Evolutionary conservation across 768 basidiomycete genomes (phyloP).

Genomic region (Gelatoporia subvermispora): DNA sequence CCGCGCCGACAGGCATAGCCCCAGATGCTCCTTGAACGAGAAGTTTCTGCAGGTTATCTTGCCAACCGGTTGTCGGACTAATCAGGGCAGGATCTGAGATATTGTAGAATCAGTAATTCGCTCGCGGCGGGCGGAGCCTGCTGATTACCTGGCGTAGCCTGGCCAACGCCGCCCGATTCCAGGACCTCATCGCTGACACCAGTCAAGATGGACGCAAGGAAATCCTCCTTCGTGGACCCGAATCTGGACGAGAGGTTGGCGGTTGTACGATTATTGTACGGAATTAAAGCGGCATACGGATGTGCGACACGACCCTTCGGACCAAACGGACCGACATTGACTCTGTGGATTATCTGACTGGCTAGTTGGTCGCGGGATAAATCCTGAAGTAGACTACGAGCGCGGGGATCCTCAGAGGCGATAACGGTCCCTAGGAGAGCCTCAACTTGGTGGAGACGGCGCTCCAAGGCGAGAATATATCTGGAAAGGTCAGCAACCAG

Average conservation of each 20-base stretch:
- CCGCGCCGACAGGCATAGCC: background rate
- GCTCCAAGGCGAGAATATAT: constrained; percentile 40
- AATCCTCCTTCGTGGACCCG: constrained; percentile 27
- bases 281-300: constrained; percentile 13
- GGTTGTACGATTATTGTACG: background rate
- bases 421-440: constrained; percentile 38
- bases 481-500: constrained; percentile 8
- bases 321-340: constrained; percentile 33
- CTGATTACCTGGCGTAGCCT: background rate
- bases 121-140: background rate
- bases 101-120: background rate
- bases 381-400: constrained; percentile 29
- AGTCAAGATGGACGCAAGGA: constrained; percentile 23
- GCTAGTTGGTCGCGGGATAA: constrained; percentile 33
- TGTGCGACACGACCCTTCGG: constrained; percentile 22
- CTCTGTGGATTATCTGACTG: constrained; percentile 32
- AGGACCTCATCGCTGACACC: constrained; percentile 14
- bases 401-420: constrained; percentile 34
- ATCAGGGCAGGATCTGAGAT: constrained; percentile 6
- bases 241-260: constrained; percentile 9
- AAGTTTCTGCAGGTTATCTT: constrained; percentile 11
- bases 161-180: constrained; percentile 6
- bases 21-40: background rate
- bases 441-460: constrained; percentile 39
- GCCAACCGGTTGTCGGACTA: constrained; percentile 17